Evolutionary conservation across 225 moss, liverwort and hornwort genomes (phyloP).

Genomic region (Rhytidiadelphus loreus): DNA sequence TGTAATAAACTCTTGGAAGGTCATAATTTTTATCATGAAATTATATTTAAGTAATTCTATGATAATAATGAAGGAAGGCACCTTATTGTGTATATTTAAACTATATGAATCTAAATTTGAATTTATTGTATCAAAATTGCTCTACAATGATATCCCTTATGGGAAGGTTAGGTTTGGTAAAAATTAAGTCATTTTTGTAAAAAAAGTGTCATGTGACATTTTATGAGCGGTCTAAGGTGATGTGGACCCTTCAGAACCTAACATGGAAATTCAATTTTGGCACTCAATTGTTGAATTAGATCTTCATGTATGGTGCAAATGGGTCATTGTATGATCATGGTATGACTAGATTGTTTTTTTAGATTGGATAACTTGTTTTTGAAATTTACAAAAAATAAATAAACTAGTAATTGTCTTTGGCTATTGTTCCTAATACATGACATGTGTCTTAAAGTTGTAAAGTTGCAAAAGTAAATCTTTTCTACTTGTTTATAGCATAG

Average conservation of each 20-base stretch:
- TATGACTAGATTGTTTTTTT: background rate
- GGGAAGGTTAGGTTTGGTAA: too few relatives aligned
- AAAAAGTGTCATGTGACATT: too few relatives aligned
- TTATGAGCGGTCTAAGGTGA: too few relatives aligned
- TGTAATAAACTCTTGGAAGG: background rate
- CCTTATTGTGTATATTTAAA: background rate
- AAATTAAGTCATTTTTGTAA: too few relatives aligned
- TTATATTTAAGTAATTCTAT: background rate
- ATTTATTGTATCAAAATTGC: background rate
- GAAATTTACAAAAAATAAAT: background rate
- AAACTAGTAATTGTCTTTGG: background rate
- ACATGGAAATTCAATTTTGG: too few relatives aligned
- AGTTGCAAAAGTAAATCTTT: fast-evolving
- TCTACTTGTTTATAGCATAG: fast-evolving
- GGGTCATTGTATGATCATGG: background rate
- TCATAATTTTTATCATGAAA: background rate
- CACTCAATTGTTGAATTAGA: too few relatives aligned
- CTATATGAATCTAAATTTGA: background rate
- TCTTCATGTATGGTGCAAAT: too few relatives aligned
- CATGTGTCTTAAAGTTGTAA: background rate
- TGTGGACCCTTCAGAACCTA: too few relatives aligned
- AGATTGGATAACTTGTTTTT: too few relatives aligned
- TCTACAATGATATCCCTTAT: background rate
- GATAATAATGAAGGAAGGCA: background rate
- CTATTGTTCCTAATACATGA: background rate